Base-by-base conservation (phyloP, 768 basidiomycete genomes). In the Lentinula edodes region DNA sequence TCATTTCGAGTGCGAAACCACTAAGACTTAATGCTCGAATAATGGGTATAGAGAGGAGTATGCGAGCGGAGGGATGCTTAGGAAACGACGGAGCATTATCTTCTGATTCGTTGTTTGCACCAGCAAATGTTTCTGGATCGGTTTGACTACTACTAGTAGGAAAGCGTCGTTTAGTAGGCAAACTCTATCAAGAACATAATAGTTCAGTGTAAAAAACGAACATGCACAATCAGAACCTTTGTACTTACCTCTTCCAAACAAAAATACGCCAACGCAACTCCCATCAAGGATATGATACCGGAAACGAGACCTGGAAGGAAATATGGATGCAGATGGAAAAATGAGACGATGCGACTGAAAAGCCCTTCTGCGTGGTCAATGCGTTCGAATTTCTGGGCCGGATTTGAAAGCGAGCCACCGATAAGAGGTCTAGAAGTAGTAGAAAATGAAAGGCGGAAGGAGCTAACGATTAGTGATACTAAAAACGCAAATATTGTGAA, bases 331-430 rank as follows among this genome's bases (percentile, higher is more conserved):
- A 68, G 63, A 52, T 70, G 72, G 62, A 84, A 78, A 60, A 88
- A 76, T 38, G 72, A 61, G 38, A 64, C 68, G 20, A 48, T 9
- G 8, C 46, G 46, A 48, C 8, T 23, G 46, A 5, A 9, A 23
- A 23, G 20, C 20, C 20, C 8, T 23, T 16, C 6, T 48, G 46
- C n/a, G 46, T 48, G 16, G 54, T 75, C 72, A 60, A 87, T 83
- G 8, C 78, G 61, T 2, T 62, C 52, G 1, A 84, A 84, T 63
- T 78, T 80, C 20, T 72, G 71, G 15, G 82, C 81, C 1, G 86
- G 84, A 65, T 84, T 80, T 1, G 85, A 81, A 58, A 88, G 76
- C 0, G 76, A 75, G 5, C 87, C 88, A 42, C 88, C 88, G 45
- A 89, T 74, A 3, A 88, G 72, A 3, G 87, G 85, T 3, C 86